Evolutionary conservation across 2,329 filamentous ascomycete genomes (phyloP).

Genomic region (Diaporthe ilicicola): DNA sequence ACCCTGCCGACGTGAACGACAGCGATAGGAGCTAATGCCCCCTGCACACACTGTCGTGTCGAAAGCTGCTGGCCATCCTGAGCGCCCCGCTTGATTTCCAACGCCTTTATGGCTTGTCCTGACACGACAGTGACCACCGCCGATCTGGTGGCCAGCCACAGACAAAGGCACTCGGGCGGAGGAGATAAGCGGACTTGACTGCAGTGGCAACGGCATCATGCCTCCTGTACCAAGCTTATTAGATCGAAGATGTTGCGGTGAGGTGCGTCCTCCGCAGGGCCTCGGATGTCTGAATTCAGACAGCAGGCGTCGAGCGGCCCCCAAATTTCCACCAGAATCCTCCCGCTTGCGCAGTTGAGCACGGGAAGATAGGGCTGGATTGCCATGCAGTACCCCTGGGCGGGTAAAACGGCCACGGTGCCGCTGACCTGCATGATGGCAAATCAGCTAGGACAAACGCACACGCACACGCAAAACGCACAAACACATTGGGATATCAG

Average conservation of each 20-base stretch:
- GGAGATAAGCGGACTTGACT: not conserved
- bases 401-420: slow-evolving; percentile 18
- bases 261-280: not conserved
- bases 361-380: slow-evolving; percentile 26
- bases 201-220: not conserved
- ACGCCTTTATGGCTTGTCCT: slow-evolving; percentile 7
- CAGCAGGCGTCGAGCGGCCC: not conserved
- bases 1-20: not conserved
- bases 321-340: slow-evolving; percentile 20
- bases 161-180: not conserved
- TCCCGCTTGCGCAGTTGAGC: slow-evolving; percentile 7
- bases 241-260: not conserved
- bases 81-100: not conserved
- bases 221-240: too few species aligned
- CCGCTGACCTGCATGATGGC: slow-evolving; percentile 20
- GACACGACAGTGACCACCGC: not conserved
- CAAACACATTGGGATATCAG: not conserved
- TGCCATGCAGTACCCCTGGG: slow-evolving; percentile 26
- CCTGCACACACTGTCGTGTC: not conserved
- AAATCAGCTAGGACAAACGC: not conserved
- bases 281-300: not conserved
- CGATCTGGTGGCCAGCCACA: not conserved
- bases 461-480: not conserved
- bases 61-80: not conserved
- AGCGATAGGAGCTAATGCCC: slow-evolving; percentile 1